Percentiles rank a stretch among this genome's conserved stretches.
These are phyloP conservation scores for Asclepias syriaca DNA, from an alignment of 257 asterid species.

Conservation along the genomic window DNA sequence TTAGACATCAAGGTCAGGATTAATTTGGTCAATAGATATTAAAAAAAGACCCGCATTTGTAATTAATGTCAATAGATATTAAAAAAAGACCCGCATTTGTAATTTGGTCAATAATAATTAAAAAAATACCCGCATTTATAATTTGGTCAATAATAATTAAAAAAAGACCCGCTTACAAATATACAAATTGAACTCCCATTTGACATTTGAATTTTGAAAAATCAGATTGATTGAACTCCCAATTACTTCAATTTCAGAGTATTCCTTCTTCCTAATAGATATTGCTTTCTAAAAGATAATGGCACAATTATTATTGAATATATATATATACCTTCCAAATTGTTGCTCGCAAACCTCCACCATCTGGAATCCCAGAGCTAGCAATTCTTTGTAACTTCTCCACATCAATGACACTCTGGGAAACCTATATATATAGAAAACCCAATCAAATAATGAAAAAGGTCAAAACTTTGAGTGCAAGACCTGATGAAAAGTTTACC, in stretches of 20 bases:
- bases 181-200: neutral
- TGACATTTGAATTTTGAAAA: neutral
- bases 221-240: neutral
- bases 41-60: no score
- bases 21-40: no score
- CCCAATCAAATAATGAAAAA: neutral
- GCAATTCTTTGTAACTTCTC: conserved; percentile 22
- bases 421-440: conserved; percentile 7
- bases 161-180: no score
- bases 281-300: neutral
- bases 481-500: conserved; percentile 5
- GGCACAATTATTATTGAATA: neutral
- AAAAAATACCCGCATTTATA: no score
- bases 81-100: no score
- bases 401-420: conserved; percentile 15
- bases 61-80: no score
- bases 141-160: no score
- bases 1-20: no score
- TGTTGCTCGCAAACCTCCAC: conserved; percentile 20
- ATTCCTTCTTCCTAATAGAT: neutral
- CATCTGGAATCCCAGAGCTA: conserved; percentile 24
- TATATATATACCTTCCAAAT: conserved; percentile 21
- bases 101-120: no score
- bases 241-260: neutral
- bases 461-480: neutral